Base-by-base conservation (phyloP, 805 yeast genomes). In the Millerago galiae region DNA sequence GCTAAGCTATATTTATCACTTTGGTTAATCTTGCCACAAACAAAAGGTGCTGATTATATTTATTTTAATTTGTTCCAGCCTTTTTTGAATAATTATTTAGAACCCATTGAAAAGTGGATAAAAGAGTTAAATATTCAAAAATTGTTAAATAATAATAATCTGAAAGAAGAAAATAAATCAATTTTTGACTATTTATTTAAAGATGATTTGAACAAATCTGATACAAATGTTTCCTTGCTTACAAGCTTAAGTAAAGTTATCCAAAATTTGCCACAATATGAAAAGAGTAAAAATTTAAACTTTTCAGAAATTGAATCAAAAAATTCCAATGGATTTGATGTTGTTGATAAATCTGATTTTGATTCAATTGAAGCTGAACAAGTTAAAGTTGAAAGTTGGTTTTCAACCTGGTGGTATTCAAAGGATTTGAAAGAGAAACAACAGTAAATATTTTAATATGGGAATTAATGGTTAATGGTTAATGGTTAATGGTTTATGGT, bases 1-100 rank as follows among this genome's bases (percentile, higher is more conserved):
- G 34, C 71, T 29, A 69, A 72, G 43, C 54, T 81, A 4, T 68
- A 67, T 24, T 54, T 76, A 34, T 70, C 76, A 27, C 54, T 74
- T 11, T 83, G 90, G 90, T 66, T 86, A 37, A 73, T 81, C 5
- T 61, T 74, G 17, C 77, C 77, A 30, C 71, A 67, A 51, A 60
- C 71, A 3, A 66, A 65, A 45, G 79, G 79, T 11, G 68, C 76
- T 3, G 59, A 65, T 8, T 59, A 58, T 39, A 34, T 74, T 8
- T 74, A 72, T 56, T 53, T 53, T 37, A 45, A 50, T 11, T 55
- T 65, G 37, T 37, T 74, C 7, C 60, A 58, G 32, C 76, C 77
- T 11, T 61, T 66, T 42, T 54, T 73, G 40, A 37, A 40, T 12
- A 40, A 47, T 26, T 65, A 71, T 46, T 70, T 70, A 42, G 34